phyloP scores from a whole-genome alignment of 441 rosid species.

The Metrosideros polymorpha region DNA sequence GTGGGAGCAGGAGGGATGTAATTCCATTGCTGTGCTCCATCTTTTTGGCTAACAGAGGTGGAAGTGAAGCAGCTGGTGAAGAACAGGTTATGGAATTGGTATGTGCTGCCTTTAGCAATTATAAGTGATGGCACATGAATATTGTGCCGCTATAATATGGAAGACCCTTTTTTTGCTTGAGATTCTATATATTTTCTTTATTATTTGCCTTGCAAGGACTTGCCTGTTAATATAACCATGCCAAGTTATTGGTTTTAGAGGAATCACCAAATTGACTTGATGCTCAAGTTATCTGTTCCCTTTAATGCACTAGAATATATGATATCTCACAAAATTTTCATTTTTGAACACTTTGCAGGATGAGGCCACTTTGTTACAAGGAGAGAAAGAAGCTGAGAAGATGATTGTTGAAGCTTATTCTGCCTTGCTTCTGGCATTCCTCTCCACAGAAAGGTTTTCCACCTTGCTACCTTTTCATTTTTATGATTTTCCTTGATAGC shows the following conservation, averaged over 20 bases:
- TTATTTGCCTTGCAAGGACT: neutral
- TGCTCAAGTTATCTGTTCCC: neutral
- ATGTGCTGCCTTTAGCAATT: constrained; percentile 17
- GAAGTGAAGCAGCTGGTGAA: constrained; percentile 54
- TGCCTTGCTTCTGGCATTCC: constrained; percentile 95
- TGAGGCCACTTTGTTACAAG: constrained; percentile 77
- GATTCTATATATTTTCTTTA: neutral
- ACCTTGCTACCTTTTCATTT: neutral
- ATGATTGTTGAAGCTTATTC: constrained; percentile 98
- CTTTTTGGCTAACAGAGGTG: constrained; percentile 74
- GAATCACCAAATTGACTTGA: neutral
- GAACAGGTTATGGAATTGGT: constrained; percentile 51
- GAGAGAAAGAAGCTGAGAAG: constrained; percentile 97
- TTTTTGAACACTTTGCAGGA: constrained; percentile 26
- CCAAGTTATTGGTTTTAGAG: neutral
- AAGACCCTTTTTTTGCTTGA: neutral
- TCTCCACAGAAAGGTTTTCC: constrained; percentile 85
- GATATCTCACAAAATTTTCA: neutral
- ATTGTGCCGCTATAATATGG: neutral
- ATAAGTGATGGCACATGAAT: neutral
- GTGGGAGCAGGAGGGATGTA: constrained; percentile 39
- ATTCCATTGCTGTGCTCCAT: constrained; percentile 81
- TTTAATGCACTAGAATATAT: neutral
- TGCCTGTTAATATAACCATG: neutral
- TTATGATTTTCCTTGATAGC: neutral